Evolutionary conservation across 139 green algal genomes (phyloP).

Genomic region (Chlamydomonas eustigma): DNA sequence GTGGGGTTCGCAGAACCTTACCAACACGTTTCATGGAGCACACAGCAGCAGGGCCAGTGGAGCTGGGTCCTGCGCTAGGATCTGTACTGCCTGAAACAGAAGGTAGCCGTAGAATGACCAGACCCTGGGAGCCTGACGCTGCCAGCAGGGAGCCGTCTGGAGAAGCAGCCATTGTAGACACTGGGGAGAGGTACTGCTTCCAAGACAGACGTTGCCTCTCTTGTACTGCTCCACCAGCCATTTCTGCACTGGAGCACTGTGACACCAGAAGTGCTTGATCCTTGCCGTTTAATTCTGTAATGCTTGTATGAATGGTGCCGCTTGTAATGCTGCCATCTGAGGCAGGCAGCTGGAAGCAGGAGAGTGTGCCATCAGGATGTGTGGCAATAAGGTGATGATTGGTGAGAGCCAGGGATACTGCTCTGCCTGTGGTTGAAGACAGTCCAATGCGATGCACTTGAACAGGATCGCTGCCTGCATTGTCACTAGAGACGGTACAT

Average conservation of each 20-base stretch:
- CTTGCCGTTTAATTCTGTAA: not conserved
- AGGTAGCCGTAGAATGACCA: conserved; percentile 25
- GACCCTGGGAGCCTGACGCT: conserved; percentile 56
- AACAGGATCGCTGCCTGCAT: not conserved
- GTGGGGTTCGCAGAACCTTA: conserved; percentile 6
- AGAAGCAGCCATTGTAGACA: conserved; percentile 47
- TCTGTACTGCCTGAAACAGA: not conserved
- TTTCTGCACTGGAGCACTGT: not conserved
- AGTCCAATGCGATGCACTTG: conserved; percentile 16
- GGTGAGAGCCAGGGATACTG: not conserved
- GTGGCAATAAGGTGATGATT: not conserved
- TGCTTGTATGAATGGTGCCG: too few relatives aligned
- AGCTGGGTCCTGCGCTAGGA: not conserved
- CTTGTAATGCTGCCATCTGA: not conserved
- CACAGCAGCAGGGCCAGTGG: not conserved
- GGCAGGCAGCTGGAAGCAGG: conserved; percentile 1
- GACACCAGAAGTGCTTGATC: not conserved
- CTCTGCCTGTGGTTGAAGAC: not conserved
- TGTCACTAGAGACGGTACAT: not conserved
- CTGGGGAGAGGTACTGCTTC: conserved; percentile 29
- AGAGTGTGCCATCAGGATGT: not conserved
- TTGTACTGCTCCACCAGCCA: not conserved
- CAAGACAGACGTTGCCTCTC: conserved; percentile 4
- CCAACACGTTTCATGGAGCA: not conserved
- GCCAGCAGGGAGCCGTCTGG: conserved; percentile 63